Evolutionary conservation across 2,329 filamentous ascomycete genomes (phyloP).

Genomic region (Coleophoma crateriformis): DNA sequence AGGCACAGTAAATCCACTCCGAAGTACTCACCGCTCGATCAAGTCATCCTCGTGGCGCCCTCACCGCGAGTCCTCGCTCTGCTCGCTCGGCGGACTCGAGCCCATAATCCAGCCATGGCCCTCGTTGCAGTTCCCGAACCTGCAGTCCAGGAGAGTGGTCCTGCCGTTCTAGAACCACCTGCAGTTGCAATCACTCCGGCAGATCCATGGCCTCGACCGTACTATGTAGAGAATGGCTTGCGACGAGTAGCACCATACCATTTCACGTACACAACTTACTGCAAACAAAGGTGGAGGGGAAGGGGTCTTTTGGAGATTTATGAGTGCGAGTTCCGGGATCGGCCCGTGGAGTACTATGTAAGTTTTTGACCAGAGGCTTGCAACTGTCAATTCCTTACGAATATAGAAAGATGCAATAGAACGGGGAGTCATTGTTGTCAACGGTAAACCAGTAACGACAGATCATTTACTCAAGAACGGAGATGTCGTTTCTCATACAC

Average conservation of each 20-base stretch:
- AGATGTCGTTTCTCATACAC: constrained; percentile 84
- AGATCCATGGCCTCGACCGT: constrained; percentile 59
- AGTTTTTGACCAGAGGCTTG: constrained; percentile 18
- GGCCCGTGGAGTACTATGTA: constrained; percentile 81
- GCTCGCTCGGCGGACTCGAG: constrained; percentile 40
- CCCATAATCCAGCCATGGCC: constrained; percentile 36
- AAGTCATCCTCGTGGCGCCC: constrained; percentile 33
- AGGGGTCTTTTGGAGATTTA: constrained; percentile 82
- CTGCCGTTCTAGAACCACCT: constrained; percentile 25
- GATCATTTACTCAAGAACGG: constrained; percentile 78
- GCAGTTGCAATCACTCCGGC: constrained; percentile 44
- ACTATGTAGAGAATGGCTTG: constrained; percentile 78
- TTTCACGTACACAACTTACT: constrained; percentile 91
- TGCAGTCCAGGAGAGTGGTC: constrained; percentile 29
- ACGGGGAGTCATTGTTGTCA: constrained; percentile 71
- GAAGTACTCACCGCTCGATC: no score
- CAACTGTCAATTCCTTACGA: constrained; percentile 16
- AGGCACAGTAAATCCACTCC: no score
- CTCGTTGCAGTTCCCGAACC: constrained; percentile 24
- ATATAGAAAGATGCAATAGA: constrained; percentile 68
- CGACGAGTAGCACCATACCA: constrained; percentile 82
- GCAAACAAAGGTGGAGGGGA: constrained; percentile 89
- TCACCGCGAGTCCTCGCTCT: constrained; percentile 45
- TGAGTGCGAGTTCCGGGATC: constrained; percentile 84
- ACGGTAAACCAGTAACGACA: constrained; percentile 64